Evolutionary conservation across 805 yeast genomes (phyloP).

Genomic region (Candida ovalis): DNA sequence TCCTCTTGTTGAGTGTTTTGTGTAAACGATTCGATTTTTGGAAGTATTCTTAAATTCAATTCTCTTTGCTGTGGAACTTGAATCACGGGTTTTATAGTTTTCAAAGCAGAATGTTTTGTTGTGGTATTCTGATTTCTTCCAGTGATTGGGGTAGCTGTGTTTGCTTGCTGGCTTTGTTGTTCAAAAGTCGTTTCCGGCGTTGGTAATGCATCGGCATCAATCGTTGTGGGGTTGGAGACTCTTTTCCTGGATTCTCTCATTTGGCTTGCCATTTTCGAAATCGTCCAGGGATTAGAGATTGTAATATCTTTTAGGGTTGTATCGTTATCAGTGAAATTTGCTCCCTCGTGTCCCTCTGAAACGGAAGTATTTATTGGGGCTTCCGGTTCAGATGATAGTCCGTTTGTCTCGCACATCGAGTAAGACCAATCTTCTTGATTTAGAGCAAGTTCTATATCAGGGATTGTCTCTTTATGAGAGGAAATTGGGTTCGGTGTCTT

Average conservation of each 20-base stretch:
- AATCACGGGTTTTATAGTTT: neutral
- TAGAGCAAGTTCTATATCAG: neutral
- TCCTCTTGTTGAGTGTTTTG: slow-evolving; percentile 1
- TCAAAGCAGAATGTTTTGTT: neutral
- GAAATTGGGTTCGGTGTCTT: neutral
- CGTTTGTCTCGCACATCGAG: slow-evolving; percentile 6
- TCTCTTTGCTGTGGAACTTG: neutral
- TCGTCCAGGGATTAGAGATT: slow-evolving; percentile 23
- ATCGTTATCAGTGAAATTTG: neutral
- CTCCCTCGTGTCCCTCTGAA: too few species aligned
- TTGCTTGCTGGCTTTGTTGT: neutral
- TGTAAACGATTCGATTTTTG: neutral
- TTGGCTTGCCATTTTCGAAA: slow-evolving; percentile 13
- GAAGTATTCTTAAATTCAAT: neutral
- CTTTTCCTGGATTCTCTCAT: neutral
- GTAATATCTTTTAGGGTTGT: slow-evolving; percentile 2
- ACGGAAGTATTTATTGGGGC: neutral
- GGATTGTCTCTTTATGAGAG: neutral
- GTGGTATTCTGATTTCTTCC: neutral
- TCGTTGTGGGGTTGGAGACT: neutral
- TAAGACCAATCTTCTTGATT: slow-evolving; percentile 12
- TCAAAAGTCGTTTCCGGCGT: slow-evolving; percentile 6
- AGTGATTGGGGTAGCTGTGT: too few species aligned
- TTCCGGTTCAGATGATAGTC: slow-evolving; percentile 3
- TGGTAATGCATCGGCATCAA: neutral